phyloP scores from a whole-genome alignment of 495 filamentous ascomycete species.

The Hyaloscypha bicolor region DNA sequence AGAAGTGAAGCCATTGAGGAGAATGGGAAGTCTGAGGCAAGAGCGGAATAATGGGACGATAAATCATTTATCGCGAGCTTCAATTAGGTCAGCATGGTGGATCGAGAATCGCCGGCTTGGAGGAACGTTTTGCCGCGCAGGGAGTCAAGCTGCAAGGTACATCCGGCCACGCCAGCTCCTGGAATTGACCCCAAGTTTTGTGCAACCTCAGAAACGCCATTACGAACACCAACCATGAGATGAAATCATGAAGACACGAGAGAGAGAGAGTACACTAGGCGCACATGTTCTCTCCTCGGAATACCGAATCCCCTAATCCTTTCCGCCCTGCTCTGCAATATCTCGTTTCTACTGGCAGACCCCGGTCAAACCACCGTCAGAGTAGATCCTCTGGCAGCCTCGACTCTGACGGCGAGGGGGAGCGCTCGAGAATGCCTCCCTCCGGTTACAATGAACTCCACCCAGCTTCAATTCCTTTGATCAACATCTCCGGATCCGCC shows the following conservation, averaged over 20 bases:
- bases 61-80: not conserved
- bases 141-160: too few species aligned
- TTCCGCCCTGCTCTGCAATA: conserved; percentile 44
- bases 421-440: conserved; percentile 27
- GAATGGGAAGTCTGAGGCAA: not conserved
- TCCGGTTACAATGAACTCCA: conserved; percentile 26
- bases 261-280: not conserved
- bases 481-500: conserved; percentile 36
- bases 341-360: conserved; percentile 30
- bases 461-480: conserved; percentile 37
- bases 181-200: too few species aligned
- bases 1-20: conserved; percentile 49
- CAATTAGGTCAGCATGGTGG: not conserved
- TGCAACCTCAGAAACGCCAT: too few species aligned
- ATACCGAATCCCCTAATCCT: conserved; percentile 32
- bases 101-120: not conserved
- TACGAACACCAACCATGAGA: not conserved
- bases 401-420: conserved; percentile 25
- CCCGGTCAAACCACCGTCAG: conserved; percentile 17
- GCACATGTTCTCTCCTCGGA: conserved; percentile 30
- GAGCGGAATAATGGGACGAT: conserved; percentile 17
- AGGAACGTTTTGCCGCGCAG: not conserved
- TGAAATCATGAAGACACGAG: not conserved
- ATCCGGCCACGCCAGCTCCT: too few species aligned
- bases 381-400: conserved; percentile 29